phyloP scores from a whole-genome alignment of 2,329 filamentous ascomycete species.

The Rutstroemia sp. region DNA sequence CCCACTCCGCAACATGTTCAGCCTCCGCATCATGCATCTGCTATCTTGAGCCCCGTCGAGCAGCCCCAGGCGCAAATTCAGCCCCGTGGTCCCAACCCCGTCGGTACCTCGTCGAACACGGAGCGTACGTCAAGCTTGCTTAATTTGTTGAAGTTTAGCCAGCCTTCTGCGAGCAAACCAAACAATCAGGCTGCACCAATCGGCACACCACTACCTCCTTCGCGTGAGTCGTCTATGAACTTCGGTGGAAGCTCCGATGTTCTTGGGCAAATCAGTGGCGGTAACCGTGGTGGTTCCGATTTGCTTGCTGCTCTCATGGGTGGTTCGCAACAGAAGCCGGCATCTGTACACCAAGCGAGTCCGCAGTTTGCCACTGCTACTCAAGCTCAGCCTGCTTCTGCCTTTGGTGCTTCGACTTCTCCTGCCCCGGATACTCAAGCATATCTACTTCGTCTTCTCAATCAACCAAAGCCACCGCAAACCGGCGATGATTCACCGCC shows the following conservation, averaged over 20 bases:
- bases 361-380: constrained; percentile 21
- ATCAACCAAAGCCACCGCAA: constrained; percentile 64
- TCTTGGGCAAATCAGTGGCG: constrained; percentile 14
- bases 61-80: constrained; percentile 24
- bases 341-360: constrained; percentile 5
- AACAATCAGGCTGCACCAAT: constrained; percentile 22
- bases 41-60: constrained; percentile 49
- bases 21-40: constrained; percentile 48
- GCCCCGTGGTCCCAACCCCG: constrained; percentile 31
- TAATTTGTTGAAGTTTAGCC: constrained; percentile 58
- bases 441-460: constrained; percentile 78
- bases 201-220: constrained; percentile 24
- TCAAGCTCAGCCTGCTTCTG: constrained; percentile 14
- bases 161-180: constrained; percentile 30
- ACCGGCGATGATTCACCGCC: constrained; percentile 33
- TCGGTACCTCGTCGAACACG: constrained; percentile 30
- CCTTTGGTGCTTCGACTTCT: constrained; percentile 38
- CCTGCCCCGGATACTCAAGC: constrained; percentile 68
- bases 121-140: constrained; percentile 51
- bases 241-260: constrained; percentile 18
- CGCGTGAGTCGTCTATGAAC: constrained; percentile 22
- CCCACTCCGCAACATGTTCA: constrained; percentile 46
- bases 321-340: constrained; percentile 19
- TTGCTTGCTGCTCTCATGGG: constrained; percentile 29
- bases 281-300: constrained; percentile 20